These are phyloP conservation scores for Diaporthe helianthi DNA, from an alignment of 2,329 filamentous ascomycete genomes.

Conservation along the genomic window DNA sequence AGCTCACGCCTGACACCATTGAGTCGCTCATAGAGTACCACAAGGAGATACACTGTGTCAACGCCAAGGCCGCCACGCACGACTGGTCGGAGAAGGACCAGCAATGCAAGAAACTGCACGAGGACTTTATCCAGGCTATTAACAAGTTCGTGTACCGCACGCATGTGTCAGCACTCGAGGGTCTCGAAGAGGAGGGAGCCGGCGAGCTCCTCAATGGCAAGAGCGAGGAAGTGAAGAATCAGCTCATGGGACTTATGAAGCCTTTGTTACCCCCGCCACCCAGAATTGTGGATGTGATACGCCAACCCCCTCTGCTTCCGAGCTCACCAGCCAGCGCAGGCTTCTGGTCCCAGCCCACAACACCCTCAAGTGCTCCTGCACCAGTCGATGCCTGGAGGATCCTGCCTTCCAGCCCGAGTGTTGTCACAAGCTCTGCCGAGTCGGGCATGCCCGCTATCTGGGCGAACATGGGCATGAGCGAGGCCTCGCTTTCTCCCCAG, in stretches of 20 bases:
- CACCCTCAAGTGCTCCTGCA: slow-evolving; percentile 70
- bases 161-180: slow-evolving; percentile 86
- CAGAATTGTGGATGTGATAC: slow-evolving; percentile 86
- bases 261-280: slow-evolving; percentile 86
- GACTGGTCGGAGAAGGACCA: slow-evolving; percentile 96
- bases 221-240: slow-evolving; percentile 91
- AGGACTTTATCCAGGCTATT: slow-evolving; percentile 93
- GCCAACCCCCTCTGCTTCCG: slow-evolving; percentile 83
- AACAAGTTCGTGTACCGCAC: slow-evolving; percentile 98
- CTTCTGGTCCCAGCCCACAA: slow-evolving; percentile 80
- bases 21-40: slow-evolving; percentile 93
- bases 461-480: slow-evolving; percentile 78
- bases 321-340: slow-evolving; percentile 76
- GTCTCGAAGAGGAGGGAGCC: slow-evolving; percentile 93
- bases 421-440: slow-evolving; percentile 74
- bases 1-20: slow-evolving; percentile 94
- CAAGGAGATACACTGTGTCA: slow-evolving; percentile 91
- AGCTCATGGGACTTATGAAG: slow-evolving; percentile 84
- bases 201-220: slow-evolving; percentile 91
- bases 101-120: slow-evolving; percentile 96
- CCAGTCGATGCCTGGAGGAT: slow-evolving; percentile 90
- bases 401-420: slow-evolving; percentile 85
- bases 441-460: slow-evolving; percentile 71
- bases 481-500: slow-evolving; percentile 75
- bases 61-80: slow-evolving; percentile 87